Evolutionary conservation across 2,329 filamentous ascomycete species (phyloP), one percentile per base, ranked within the genome.

Genomic region (Verticillium longisporum): DNA sequence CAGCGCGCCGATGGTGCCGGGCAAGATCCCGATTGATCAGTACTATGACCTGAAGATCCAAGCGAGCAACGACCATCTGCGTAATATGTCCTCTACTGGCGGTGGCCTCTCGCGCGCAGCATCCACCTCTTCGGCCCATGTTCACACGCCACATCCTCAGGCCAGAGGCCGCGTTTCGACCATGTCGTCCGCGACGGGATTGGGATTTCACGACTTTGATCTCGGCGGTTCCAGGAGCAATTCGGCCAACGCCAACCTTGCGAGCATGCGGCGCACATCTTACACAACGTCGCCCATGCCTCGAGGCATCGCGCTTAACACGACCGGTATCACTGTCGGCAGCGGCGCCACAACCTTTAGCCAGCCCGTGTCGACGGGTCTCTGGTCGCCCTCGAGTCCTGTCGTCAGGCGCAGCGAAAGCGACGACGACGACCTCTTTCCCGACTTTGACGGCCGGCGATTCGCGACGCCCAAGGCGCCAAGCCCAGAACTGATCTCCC

Each of bases 1-100:
- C 54, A 60, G 67, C 18, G 62, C 63, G 34, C 62, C 64, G 54
- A 66, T 62, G 57, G 56, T 65, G 66, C 55, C 60, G 65, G 61
- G 69, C 63, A 63, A 75, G 72, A 73, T 83, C 63, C 74, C 76
- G 0, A 77, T 87, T 4, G 79, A 85, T 57, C 79, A 88, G 18
- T 78, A 86, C 60, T 94, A 92, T 70, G 89, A 93, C 62, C 84
- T 94, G 66, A 87, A 86, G 65, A 74, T 93, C 14, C 82, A 89
- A n/a, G 89, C 89, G 34, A 91, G 85, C 60, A 88, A 86, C 0
- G 90, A 93, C 36, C 90, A 95, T 69, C 75, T 94, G 2, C 82
- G 86, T 6, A 77, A 81, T 1, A 64, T 71, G 3, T 68, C 71
- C 0, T 69, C 74, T 0, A 69, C 75, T 1, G 71, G 77, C 0